A percentile compares a stretch with the other conserved stretches of the same genome.
phyloP scores from a whole-genome alignment of 345 rosid genomes.

The Laguncularia racemosa region DNA sequence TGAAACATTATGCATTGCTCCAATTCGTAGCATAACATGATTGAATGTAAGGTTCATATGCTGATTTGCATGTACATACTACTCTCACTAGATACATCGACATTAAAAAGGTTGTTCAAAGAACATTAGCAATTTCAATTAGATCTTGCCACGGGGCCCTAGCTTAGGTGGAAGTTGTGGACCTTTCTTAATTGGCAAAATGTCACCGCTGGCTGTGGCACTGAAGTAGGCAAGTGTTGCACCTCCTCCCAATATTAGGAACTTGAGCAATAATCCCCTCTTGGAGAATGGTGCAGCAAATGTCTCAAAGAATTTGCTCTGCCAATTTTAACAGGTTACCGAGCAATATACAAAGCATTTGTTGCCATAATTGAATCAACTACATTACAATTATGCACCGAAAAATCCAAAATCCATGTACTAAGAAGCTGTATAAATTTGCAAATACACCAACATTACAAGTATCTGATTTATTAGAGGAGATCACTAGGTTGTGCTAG shows the following conservation, averaged over 20 bases:
- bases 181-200: conserved; percentile 87
- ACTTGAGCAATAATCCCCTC: conserved; percentile 92
- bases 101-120: conserved; percentile 2
- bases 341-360: too few relatives aligned
- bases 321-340: conserved; percentile 9
- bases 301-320: conserved; percentile 99
- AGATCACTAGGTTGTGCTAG: too few relatives aligned
- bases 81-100: conserved; percentile 20
- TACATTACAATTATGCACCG: too few relatives aligned
- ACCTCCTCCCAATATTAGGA: conserved; percentile 84
- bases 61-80: neutral
- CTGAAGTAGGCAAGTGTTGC: conserved; percentile 62
- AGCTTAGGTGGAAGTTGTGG: conserved; percentile 89
- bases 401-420: too few relatives aligned
- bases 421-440: too few relatives aligned
- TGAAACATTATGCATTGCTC: too few relatives aligned
- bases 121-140: conserved; percentile 12
- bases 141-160: conserved; percentile 90
- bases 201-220: conserved; percentile 55
- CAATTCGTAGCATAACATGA: too few relatives aligned
- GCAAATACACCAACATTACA: neutral
- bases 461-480: too few relatives aligned
- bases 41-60: too few relatives aligned
- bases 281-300: conserved; percentile 90
- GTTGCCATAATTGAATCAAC: too few relatives aligned